Conservation (phyloP, 164 flowering plant species). For the Cinnamomum chago region DNA sequence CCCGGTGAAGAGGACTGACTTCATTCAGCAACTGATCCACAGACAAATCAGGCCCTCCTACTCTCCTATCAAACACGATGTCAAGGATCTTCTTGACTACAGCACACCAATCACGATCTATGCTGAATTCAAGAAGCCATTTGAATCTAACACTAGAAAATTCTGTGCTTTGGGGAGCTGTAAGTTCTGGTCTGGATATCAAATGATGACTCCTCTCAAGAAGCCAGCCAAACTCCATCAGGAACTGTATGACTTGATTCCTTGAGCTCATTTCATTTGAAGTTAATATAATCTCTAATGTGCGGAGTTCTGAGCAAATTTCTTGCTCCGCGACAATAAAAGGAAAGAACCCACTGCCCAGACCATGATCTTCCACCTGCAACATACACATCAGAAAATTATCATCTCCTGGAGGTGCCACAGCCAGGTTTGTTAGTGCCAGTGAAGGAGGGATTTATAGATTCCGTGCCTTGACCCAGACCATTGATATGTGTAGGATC, state of each 20-base stretch:
- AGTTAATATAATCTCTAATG: conserved; percentile 37
- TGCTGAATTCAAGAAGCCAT: conserved; percentile 65
- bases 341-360: conserved; percentile 63
- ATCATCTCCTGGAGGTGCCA: background rate
- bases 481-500: no score
- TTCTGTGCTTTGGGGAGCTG: conserved; percentile 20
- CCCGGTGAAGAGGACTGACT: conserved; percentile 58
- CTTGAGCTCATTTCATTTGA: conserved; percentile 22
- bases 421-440: background rate
- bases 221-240: conserved; percentile 85
- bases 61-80: conserved; percentile 45
- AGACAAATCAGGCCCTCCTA: conserved; percentile 32
- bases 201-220: conserved; percentile 46
- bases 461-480: background rate
- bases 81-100: conserved; percentile 62
- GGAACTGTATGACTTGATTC: conserved; percentile 49
- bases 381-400: background rate
- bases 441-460: background rate
- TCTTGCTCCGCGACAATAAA: conserved; percentile 73
- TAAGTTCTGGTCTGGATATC: conserved; percentile 30
- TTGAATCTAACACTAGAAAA: conserved; percentile 51
- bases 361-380: conserved; percentile 71
- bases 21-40: conserved; percentile 39
- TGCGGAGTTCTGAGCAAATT: conserved; percentile 65
- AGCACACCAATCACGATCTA: conserved; percentile 77